phyloP scores from a whole-genome alignment of 352 stramenopile species.

The Globisporangium carolinianum region DNA sequence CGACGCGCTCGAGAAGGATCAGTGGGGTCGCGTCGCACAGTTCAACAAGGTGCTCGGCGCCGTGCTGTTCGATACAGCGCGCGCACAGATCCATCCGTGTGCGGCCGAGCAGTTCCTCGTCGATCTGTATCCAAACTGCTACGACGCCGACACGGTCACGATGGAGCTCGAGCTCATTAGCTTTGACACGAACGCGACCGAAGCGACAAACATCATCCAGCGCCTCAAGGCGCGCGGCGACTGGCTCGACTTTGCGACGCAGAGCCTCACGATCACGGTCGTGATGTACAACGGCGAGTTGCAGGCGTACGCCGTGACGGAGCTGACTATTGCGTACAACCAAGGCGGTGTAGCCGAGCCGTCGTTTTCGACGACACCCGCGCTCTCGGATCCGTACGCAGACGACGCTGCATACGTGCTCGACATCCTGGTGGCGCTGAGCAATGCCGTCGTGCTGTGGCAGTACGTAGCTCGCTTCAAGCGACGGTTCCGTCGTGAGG shows the following conservation, averaged over 20 bases:
- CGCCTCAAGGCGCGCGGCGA: conserved; percentile 19
- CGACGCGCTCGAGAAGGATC: conserved; percentile 17
- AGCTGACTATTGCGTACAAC: conserved; percentile 28
- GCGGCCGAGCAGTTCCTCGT: conserved; percentile 22
- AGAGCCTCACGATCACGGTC: conserved; percentile 34
- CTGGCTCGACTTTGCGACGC: conserved; percentile 34
- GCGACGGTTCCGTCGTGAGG: too few relatives aligned
- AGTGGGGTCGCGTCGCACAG: conserved; percentile 19
- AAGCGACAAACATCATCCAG: conserved; percentile 16
- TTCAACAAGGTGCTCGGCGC: conserved; percentile 34
- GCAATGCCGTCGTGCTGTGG: conserved; percentile 13
- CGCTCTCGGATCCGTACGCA: conserved; percentile 31
- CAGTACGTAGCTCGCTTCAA: too few relatives aligned
- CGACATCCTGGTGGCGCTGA: conserved; percentile 28
- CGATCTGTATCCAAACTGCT: conserved; percentile 39
- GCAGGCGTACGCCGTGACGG: conserved; percentile 31
- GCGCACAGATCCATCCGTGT: conserved; percentile 17
- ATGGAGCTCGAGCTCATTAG: conserved; percentile 25
- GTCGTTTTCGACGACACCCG: conserved; percentile 23
- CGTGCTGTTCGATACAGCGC: conserved; percentile 25
- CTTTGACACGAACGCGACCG: conserved; percentile 34
- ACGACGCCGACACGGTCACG: conserved; percentile 19
- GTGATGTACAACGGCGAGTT: conserved; percentile 54
- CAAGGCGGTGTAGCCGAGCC: conserved; percentile 26
- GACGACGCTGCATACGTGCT: conserved; percentile 9